These are phyloP conservation scores for Ophiostoma ulmi DNA, from an alignment of 2,329 filamentous ascomycete genomes.

Conservation along the genomic window DNA sequence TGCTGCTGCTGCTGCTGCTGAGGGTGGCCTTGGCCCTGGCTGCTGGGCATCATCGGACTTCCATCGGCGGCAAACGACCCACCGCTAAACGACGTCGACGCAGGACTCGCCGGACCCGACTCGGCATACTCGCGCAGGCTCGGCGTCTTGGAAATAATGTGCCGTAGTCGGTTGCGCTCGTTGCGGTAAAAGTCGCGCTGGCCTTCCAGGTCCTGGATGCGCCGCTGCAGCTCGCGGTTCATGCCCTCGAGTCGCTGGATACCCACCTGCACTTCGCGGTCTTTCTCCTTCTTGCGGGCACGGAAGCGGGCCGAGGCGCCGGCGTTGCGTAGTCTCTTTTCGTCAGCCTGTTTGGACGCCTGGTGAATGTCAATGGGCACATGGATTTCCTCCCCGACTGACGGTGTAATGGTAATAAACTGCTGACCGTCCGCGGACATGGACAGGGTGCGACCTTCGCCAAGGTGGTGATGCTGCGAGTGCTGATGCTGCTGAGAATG, in stretches of 20 bases:
- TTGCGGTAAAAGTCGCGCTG: constrained; percentile 68
- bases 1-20: constrained; percentile 15
- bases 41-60: constrained; percentile 33
- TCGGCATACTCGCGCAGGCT: constrained; percentile 50
- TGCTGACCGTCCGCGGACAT: constrained; percentile 31
- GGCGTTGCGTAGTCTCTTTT: constrained; percentile 80
- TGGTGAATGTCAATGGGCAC: constrained; percentile 75
- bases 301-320: constrained; percentile 80
- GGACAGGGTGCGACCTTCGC: constrained; percentile 22
- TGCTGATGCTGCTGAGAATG: constrained; percentile 15
- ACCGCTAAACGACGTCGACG: constrained; percentile 33
- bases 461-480: not conserved
- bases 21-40: constrained; percentile 1
- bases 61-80: constrained; percentile 37
- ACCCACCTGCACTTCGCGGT: constrained; percentile 64
- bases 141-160: constrained; percentile 58
- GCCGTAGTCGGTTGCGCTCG: constrained; percentile 66
- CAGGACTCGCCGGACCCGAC: constrained; percentile 49
- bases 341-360: constrained; percentile 75
- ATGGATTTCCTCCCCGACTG: constrained; percentile 42
- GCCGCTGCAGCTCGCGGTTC: constrained; percentile 57
- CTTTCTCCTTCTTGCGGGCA: constrained; percentile 74
- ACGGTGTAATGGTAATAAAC: constrained; percentile 35
- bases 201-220: constrained; percentile 49
- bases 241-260: constrained; percentile 65